Evolutionary conservation across 2,329 filamentous ascomycete species (phyloP).

Genomic region (Hyphodiscus sp.): DNA sequence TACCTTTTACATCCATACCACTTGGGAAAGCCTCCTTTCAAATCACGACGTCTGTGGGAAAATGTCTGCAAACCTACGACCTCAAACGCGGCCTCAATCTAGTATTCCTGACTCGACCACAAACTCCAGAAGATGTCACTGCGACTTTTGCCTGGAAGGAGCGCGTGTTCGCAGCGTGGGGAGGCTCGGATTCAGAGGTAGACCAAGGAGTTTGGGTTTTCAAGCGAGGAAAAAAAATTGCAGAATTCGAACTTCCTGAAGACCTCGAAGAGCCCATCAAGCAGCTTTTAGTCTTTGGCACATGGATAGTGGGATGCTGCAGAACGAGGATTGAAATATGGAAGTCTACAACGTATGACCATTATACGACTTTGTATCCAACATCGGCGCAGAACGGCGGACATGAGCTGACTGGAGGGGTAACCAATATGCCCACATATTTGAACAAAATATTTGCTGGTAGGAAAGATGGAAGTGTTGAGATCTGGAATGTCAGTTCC

Average conservation of each 20-base stretch:
- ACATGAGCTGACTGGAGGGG: constrained; percentile 67
- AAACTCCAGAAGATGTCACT: constrained; percentile 80
- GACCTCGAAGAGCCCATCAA: constrained; percentile 65
- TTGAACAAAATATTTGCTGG: constrained; percentile 94
- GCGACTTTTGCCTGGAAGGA: constrained; percentile 85
- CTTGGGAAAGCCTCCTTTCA: constrained; percentile 94
- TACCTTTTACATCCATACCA: constrained; percentile 84
- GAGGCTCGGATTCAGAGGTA: constrained; percentile 46
- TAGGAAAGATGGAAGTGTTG: constrained; percentile 78
- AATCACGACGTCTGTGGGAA: constrained; percentile 90
- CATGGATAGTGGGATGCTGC: constrained; percentile 82
- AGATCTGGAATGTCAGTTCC: constrained; percentile 96
- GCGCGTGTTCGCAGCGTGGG: constrained; percentile 85
- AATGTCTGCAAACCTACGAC: constrained; percentile 92
- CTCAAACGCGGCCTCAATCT: constrained; percentile 83
- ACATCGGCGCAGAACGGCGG: constrained; percentile 50
- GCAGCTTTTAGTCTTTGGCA: constrained; percentile 76
- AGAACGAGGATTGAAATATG: constrained; percentile 77
- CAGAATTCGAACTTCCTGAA: constrained; percentile 62
- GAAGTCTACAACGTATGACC: constrained; percentile 75
- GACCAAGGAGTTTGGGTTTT: constrained; percentile 79
- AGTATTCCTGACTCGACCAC: constrained; percentile 86
- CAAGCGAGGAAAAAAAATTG: constrained; percentile 81
- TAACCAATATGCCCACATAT: constrained; percentile 88
- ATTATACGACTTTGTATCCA: constrained; percentile 75